phyloP scores from a whole-genome alignment of 257 asterid species.

The Hygrophila difformis region DNA sequence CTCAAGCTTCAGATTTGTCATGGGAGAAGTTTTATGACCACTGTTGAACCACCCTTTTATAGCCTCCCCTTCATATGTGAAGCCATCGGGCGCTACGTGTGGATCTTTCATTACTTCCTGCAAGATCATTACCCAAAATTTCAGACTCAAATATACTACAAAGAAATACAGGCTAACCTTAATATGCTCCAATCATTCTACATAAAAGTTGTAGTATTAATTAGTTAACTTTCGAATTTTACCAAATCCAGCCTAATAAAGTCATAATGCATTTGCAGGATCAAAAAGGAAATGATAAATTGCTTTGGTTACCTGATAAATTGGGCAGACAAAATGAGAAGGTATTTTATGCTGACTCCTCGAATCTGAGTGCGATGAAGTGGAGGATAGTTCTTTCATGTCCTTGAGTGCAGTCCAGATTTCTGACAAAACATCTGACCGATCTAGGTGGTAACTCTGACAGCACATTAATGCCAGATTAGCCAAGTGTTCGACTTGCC shows the following conservation, averaged over 20 bases:
- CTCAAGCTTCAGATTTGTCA: slow-evolving; percentile 81
- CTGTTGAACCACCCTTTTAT: slow-evolving; percentile 82
- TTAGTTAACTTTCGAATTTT: too few relatives aligned
- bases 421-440: slow-evolving; percentile 54
- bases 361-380: slow-evolving; percentile 24
- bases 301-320: slow-evolving; percentile 55
- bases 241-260: too few relatives aligned
- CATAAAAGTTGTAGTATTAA: too few relatives aligned
- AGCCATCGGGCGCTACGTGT: slow-evolving; percentile 83
- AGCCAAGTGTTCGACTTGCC: slow-evolving; percentile 38
- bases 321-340: slow-evolving; percentile 79
- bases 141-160: too few relatives aligned
- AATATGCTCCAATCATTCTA: too few relatives aligned
- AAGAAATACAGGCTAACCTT: too few relatives aligned
- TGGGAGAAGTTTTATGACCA: slow-evolving; percentile 85
- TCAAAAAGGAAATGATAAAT: neutral
- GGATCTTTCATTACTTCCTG: slow-evolving; percentile 97
- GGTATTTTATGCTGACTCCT: slow-evolving; percentile 52
- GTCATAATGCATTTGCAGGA: neutral
- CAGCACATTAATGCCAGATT: slow-evolving; percentile 71
- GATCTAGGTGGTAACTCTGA: slow-evolving; percentile 31
- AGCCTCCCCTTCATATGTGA: slow-evolving; percentile 87
- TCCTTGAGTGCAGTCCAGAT: slow-evolving; percentile 51
- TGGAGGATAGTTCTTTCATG: slow-evolving; percentile 41
- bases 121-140: too few relatives aligned